phyloP scores from a whole-genome alignment of 768 basidiomycete genomes.

The Tricholomella constricta region DNA sequence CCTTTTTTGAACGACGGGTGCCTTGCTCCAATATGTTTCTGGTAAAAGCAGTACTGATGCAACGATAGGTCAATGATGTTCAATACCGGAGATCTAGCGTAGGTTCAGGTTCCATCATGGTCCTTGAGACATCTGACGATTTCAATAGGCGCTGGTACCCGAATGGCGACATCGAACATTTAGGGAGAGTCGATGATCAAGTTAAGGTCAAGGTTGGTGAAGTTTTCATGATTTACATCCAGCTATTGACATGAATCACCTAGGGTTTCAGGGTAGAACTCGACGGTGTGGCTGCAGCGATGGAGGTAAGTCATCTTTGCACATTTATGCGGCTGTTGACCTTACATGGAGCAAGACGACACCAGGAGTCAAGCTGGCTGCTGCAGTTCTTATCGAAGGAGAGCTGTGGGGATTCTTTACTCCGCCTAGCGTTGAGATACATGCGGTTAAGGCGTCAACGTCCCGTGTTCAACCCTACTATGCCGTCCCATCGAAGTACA shows the following conservation, averaged over 20 bases:
- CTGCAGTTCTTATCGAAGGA: conserved; percentile 50
- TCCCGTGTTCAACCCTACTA: conserved; percentile 60
- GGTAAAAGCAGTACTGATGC: neutral
- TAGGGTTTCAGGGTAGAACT: conserved; percentile 64
- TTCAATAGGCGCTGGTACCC: conserved; percentile 44
- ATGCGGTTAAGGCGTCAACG: conserved; percentile 44
- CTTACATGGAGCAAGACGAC: neutral
- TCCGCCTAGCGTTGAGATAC: conserved; percentile 36
- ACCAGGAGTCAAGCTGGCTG: conserved; percentile 39
- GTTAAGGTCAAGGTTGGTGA: conserved; percentile 56
- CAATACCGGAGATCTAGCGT: conserved; percentile 62
- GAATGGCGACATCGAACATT: conserved; percentile 56
- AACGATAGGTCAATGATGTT: conserved; percentile 47
- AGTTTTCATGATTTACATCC: neutral
- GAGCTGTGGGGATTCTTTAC: conserved; percentile 60
- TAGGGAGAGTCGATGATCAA: conserved; percentile 61
- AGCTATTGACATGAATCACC: neutral
- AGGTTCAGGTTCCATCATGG: conserved; percentile 8
- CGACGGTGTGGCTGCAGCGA: conserved; percentile 58
- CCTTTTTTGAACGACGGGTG: conserved; percentile 54
- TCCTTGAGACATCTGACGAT: neutral
- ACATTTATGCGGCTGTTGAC: neutral
- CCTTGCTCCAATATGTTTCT: conserved; percentile 15
- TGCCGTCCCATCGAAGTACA: conserved; percentile 51
- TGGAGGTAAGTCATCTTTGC: conserved; percentile 41